A percentile compares a stretch with the other conserved stretches of the same genome.
Evolutionary conservation across 2,329 filamentous ascomycete species (phyloP).

Genomic region (Talaromyces funiculosus): DNA sequence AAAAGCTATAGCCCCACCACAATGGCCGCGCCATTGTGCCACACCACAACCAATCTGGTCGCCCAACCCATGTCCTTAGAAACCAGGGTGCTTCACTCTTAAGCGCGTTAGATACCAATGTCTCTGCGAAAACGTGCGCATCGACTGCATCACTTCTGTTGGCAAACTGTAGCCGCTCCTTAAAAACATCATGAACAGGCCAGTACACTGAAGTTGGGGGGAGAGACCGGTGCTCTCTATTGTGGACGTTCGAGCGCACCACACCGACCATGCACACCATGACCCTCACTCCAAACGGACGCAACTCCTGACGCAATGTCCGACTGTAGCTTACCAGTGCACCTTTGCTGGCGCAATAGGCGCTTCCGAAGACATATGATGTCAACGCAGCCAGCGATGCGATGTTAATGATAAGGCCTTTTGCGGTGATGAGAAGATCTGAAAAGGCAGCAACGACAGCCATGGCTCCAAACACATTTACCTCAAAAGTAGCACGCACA

Average conservation of each 20-base stretch:
- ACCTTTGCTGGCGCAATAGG: neutral
- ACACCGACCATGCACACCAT: constrained; percentile 1
- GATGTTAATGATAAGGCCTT: neutral
- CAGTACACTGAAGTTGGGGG: neutral
- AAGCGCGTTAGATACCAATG: neutral
- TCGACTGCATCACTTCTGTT: constrained; percentile 1
- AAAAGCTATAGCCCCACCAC: neutral
- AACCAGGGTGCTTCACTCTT: neutral
- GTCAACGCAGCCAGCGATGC: neutral
- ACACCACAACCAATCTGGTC: constrained; percentile 2
- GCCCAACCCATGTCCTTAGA: neutral
- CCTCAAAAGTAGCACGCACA: neutral
- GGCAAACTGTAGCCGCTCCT: neutral
- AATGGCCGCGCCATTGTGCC: neutral
- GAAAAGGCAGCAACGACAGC: neutral
- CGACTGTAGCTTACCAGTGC: neutral
- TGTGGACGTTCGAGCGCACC: constrained; percentile 1
- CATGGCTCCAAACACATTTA: constrained; percentile 1
- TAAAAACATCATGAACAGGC: neutral
- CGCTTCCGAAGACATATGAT: neutral
- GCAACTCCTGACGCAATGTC: neutral
- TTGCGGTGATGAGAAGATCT: neutral
- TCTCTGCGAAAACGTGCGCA: neutral
- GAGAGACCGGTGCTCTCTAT: neutral
- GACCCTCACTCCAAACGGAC: neutral